Percentiles rank a stretch among this genome's conserved stretches.
These are phyloP conservation scores for Phytophthora vignae DNA, from an alignment of 352 stramenopile genomes.

Conservation along the genomic window DNA sequence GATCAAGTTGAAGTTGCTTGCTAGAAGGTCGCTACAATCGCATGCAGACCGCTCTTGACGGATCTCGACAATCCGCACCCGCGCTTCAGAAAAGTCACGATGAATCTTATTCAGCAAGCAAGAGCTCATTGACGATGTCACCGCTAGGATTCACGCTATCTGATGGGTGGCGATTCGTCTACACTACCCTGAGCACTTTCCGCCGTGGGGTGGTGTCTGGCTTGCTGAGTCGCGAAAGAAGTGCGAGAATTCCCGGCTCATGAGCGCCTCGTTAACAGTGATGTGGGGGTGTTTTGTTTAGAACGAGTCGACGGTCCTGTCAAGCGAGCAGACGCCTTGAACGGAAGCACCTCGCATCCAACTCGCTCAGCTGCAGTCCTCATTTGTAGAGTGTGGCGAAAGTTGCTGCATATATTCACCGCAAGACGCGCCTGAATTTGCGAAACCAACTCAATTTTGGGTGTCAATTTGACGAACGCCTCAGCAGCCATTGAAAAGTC, in stretches of 20 bases:
- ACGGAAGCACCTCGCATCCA: not conserved
- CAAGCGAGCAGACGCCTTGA: not conserved
- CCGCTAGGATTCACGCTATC: not conserved
- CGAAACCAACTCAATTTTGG: not conserved
- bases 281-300: not conserved
- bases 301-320: not conserved
- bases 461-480: not conserved
- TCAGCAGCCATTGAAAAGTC: not conserved
- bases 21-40: not conserved
- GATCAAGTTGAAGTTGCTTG: not conserved
- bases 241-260: not conserved
- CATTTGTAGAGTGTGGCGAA: not conserved
- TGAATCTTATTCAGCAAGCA: not conserved
- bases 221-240: no score
- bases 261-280: not conserved
- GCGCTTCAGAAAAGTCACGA: constrained; percentile 1
- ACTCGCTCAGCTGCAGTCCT: not conserved
- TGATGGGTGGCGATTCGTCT: not conserved
- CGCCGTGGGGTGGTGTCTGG: no score
- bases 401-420: not conserved
- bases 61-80: not conserved
- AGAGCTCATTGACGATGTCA: not conserved
- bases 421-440: not conserved
- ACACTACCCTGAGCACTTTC: not conserved
- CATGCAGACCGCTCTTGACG: not conserved